phyloP scores from a whole-genome alignment of 1,139 yeast species.

The Suhomyces panamericanus region DNA sequence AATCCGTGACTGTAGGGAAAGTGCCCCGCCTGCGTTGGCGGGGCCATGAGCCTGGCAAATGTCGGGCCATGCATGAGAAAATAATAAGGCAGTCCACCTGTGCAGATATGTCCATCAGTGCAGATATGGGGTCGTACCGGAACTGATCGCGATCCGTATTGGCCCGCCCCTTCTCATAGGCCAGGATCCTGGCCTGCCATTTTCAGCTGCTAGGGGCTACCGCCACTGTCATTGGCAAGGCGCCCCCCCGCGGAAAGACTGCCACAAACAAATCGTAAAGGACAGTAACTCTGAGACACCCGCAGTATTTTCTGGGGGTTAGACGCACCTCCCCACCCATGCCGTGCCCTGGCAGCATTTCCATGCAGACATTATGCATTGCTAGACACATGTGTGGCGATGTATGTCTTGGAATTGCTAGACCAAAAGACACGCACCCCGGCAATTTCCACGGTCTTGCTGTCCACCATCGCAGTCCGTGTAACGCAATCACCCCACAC shows the following conservation, averaged over 20 bases:
- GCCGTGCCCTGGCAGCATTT: background rate
- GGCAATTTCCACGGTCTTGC: background rate
- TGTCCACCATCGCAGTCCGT: background rate
- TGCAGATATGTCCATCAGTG: too few relatives aligned
- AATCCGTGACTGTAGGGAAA: too few relatives aligned
- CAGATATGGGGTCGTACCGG: too few relatives aligned
- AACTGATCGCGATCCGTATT: too few relatives aligned
- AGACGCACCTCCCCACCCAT: background rate
- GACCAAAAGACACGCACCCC: background rate
- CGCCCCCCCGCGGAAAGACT: background rate
- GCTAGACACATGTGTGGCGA: slow-evolving; percentile 3
- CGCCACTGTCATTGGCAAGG: background rate
- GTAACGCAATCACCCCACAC: background rate
- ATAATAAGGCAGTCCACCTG: too few relatives aligned
- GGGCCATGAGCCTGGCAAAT: too few relatives aligned
- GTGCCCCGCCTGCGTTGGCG: too few relatives aligned
- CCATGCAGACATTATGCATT: slow-evolving; percentile 7
- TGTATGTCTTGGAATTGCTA: background rate
- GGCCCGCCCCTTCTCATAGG: too few relatives aligned
- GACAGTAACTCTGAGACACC: slow-evolving; percentile 13
- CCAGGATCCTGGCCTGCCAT: too few relatives aligned
- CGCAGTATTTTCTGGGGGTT: background rate
- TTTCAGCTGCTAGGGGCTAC: too few relatives aligned
- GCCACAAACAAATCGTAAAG: slow-evolving; percentile 5
- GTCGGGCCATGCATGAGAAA: too few relatives aligned